phyloP scores from a whole-genome alignment of 768 basidiomycete genomes.

The Fomitopsis serialis region DNA sequence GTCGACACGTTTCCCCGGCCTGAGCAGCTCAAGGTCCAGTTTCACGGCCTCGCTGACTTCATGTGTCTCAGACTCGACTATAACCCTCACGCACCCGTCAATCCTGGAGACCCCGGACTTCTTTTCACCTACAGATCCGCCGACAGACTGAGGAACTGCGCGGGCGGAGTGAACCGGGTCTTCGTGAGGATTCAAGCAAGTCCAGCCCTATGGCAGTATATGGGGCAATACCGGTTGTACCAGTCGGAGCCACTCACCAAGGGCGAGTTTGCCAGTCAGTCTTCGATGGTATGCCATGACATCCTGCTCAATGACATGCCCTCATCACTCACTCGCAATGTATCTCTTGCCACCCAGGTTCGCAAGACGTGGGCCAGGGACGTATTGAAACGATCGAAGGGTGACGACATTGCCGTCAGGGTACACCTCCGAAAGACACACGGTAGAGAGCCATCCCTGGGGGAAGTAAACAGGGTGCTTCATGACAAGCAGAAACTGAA shows the following conservation, averaged over 20 bases:
- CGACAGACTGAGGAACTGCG: neutral
- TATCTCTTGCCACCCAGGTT: neutral
- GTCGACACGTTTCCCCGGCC: conserved; percentile 4
- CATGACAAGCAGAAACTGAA: neutral
- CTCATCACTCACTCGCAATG: no score
- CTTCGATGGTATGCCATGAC: neutral
- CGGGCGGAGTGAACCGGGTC: neutral
- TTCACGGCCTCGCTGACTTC: conserved; percentile 9
- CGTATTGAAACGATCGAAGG: conserved; percentile 1
- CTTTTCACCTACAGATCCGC: neutral
- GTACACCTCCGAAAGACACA: conserved; percentile 2
- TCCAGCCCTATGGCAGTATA: conserved; percentile 7
- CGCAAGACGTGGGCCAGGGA: conserved; percentile 3
- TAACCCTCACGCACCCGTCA: conserved; percentile 12
- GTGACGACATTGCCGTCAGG: neutral
- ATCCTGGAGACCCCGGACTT: conserved; percentile 8
- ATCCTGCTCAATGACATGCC: neutral
- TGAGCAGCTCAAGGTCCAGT: neutral
- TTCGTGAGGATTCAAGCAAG: conserved; percentile 5
- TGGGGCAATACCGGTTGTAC: conserved; percentile 7
- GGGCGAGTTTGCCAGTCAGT: conserved; percentile 2
- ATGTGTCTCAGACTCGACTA: conserved; percentile 6
- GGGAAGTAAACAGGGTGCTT: neutral
- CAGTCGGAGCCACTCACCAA: conserved; percentile 3
- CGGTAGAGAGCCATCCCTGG: conserved; percentile 5